Evolutionary conservation across 169 alveolate genomes (phyloP).

Genomic region (Pseudocohnilembus persalinus): DNA sequence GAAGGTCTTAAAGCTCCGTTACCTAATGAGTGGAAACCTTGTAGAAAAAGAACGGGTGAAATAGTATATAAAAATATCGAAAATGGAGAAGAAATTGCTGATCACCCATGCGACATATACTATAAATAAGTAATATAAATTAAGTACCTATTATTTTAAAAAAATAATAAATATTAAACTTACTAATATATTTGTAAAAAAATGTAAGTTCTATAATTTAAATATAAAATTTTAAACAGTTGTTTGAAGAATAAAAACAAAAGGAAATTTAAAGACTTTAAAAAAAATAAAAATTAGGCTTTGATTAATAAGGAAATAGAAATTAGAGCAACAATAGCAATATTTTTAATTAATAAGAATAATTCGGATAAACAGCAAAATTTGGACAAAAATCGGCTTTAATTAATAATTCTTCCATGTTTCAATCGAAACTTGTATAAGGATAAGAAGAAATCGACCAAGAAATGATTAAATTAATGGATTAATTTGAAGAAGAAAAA

Average conservation of each 20-base stretch:
- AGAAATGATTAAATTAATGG: no score
- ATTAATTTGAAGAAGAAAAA: no score
- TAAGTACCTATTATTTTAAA: no score
- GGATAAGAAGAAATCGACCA: no score
- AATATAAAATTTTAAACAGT: background rate
- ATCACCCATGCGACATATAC: slow-evolving; percentile 87
- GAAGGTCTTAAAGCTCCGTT: slow-evolving; percentile 81
- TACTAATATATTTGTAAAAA: background rate
- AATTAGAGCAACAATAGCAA: no score
- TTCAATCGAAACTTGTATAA: no score
- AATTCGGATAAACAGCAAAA: no score
- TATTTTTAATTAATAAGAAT: no score
- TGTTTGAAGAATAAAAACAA: background rate
- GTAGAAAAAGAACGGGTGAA: slow-evolving; percentile 72
- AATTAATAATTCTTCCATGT: no score
- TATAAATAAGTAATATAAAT: slow-evolving; percentile 53
- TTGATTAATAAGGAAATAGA: background rate
- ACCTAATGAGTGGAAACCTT: slow-evolving; percentile 86
- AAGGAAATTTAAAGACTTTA: background rate
- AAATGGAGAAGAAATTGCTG: slow-evolving; percentile 67
- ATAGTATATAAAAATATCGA: slow-evolving; percentile 73
- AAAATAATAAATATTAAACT: background rate
- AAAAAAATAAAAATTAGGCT: background rate
- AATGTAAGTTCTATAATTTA: background rate
- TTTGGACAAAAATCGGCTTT: no score